A percentile compares a stretch with the other conserved stretches of the same genome.
phyloP scores from a whole-genome alignment of 2,329 filamentous ascomycete species.

The Verticillium isaacii region DNA sequence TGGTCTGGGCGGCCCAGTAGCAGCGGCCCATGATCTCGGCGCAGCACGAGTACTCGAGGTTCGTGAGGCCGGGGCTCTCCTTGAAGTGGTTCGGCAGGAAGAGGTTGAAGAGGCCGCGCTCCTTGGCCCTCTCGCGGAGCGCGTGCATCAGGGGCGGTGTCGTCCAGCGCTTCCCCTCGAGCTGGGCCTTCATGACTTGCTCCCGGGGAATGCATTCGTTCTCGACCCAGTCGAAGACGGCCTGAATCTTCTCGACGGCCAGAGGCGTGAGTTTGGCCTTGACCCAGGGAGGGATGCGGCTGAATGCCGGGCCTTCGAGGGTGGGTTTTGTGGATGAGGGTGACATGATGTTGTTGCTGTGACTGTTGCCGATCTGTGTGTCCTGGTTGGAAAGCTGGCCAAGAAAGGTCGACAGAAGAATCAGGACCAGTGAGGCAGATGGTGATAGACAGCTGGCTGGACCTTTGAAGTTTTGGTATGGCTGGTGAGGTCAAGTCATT shows the following conservation, averaged over 20 bases:
- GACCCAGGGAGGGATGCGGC: slow-evolving; percentile 20
- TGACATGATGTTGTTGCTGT: neutral
- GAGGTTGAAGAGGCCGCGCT: slow-evolving; percentile 94
- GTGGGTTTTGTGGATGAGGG: neutral
- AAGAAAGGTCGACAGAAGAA: too few species aligned
- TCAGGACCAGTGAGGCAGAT: too few species aligned
- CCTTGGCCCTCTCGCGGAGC: slow-evolving; percentile 59
- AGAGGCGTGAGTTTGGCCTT: slow-evolving; percentile 22
- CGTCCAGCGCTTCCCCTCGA: slow-evolving; percentile 27
- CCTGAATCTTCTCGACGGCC: slow-evolving; percentile 34
- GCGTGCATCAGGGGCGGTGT: slow-evolving; percentile 35
- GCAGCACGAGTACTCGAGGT: slow-evolving; percentile 96
- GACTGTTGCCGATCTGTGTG: neutral
- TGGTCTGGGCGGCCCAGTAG: slow-evolving; percentile 68
- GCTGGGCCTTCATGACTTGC: slow-evolving; percentile 34
- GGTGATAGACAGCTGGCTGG: too few species aligned
- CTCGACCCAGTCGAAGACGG: slow-evolving; percentile 36
- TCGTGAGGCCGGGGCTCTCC: slow-evolving; percentile 88
- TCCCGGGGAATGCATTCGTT: slow-evolving; percentile 37
- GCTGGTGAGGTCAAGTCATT: neutral
- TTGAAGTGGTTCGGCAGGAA: slow-evolving; percentile 95
- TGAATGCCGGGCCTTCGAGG: slow-evolving; percentile 20
- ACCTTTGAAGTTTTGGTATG: too few species aligned
- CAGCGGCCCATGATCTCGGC: slow-evolving; percentile 94
- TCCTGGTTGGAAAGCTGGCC: too few species aligned